Evolutionary conservation across 2,329 filamentous ascomycete species (phyloP).

Genomic region (Pyricularia sp.): DNA sequence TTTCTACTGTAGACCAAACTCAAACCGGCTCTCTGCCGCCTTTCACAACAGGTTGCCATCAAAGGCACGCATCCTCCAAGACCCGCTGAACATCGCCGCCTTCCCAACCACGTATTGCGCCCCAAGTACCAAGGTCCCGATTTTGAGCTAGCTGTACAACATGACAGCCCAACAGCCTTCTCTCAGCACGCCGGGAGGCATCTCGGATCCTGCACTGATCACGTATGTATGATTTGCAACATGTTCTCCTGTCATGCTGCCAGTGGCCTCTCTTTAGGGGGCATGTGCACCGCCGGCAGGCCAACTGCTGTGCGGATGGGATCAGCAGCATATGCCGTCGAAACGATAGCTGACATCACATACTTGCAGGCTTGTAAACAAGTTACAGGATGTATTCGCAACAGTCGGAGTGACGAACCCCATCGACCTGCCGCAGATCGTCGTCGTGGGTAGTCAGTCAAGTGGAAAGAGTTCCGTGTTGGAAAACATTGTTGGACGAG

Average conservation of each 20-base stretch:
- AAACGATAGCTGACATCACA: background rate
- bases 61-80: background rate
- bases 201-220: slow-evolving; percentile 14
- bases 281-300: background rate
- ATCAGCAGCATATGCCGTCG: background rate
- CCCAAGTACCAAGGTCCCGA: background rate
- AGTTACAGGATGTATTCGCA: slow-evolving; percentile 97
- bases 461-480: slow-evolving; percentile 98
- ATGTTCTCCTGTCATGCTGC: background rate
- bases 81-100: background rate
- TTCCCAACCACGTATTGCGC: background rate
- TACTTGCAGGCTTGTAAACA: slow-evolving; percentile 69
- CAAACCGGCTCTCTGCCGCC: background rate
- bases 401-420: slow-evolving; percentile 98
- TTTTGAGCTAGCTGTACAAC: background rate
- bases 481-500: slow-evolving; percentile 96
- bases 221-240: slow-evolving; percentile 9
- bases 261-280: background rate
- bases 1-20: background rate
- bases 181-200: slow-evolving; percentile 11
- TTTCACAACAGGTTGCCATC: background rate
- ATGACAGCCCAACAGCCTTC: slow-evolving; percentile 4
- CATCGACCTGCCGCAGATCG: slow-evolving; percentile 97
- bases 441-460: slow-evolving; percentile 94
- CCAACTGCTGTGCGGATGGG: background rate